Evolutionary conservation across 2,329 filamentous ascomycete genomes (phyloP).

Genomic region (Pyrenochaeta sp.): DNA sequence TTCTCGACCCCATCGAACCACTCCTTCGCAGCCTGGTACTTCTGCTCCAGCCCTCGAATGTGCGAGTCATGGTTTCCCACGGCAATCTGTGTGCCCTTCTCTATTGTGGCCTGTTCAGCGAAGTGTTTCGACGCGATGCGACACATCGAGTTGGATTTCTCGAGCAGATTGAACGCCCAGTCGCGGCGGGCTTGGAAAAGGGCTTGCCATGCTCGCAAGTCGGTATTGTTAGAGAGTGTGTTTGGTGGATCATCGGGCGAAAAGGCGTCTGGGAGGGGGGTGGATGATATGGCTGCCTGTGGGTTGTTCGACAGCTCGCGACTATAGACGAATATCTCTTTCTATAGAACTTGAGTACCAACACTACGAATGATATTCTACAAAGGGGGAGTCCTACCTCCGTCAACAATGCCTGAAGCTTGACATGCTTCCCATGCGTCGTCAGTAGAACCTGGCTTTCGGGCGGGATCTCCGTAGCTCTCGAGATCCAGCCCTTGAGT

Average conservation of each 20-base stretch:
- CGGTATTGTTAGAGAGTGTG: constrained; percentile 78
- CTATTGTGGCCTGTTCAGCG: constrained; percentile 76
- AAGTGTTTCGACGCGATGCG: constrained; percentile 70
- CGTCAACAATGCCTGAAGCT: constrained; percentile 77
- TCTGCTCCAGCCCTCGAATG: constrained; percentile 74
- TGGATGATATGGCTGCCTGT: constrained; percentile 61
- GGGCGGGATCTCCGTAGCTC: constrained; percentile 74
- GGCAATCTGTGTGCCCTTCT: constrained; percentile 82
- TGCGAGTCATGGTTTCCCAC: constrained; percentile 84
- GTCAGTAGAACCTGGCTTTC: constrained; percentile 90
- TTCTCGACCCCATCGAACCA: constrained; percentile 74
- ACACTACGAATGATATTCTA: neutral
- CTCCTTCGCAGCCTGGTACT: constrained; percentile 73
- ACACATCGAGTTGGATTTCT: constrained; percentile 73
- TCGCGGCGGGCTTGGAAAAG: constrained; percentile 81
- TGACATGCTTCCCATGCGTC: constrained; percentile 81
- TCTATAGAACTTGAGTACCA: constrained; percentile 58
- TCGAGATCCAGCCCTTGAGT: constrained; percentile 81
- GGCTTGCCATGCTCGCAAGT: constrained; percentile 86
- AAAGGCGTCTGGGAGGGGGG: constrained; percentile 65
- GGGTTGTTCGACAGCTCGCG: constrained; percentile 61
- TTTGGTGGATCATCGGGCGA: constrained; percentile 75
- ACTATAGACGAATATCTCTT: constrained; percentile 92
- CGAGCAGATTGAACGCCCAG: constrained; percentile 78
- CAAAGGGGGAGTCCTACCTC: constrained; percentile 66